Percentiles rank a stretch among this genome's conserved stretches.
phyloP scores from a whole-genome alignment of 177 flowering plant genomes.

The Vitis hybrid region DNA sequence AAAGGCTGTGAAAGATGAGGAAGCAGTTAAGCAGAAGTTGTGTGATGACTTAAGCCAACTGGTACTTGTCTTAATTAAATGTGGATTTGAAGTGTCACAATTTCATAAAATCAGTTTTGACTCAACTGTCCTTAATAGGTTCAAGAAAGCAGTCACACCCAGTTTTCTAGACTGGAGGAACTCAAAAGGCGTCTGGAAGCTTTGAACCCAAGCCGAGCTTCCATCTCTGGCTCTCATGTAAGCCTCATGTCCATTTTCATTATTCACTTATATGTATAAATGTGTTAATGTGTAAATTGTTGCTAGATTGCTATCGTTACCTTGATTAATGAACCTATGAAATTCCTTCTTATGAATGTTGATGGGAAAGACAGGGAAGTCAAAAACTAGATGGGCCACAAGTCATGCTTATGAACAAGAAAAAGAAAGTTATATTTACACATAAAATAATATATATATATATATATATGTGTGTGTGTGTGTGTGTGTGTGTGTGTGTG shows the following conservation, averaged over 20 bases:
- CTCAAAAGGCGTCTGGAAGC: constrained; percentile 89
- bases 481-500: too few species aligned
- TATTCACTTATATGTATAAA: background rate
- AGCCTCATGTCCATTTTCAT: constrained; percentile 6
- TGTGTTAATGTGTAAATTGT: background rate
- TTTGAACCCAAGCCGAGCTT: constrained; percentile 73
- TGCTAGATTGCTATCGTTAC: background rate
- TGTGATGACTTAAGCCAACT: constrained; percentile 84
- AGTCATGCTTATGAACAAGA: too few species aligned
- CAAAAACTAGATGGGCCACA: too few species aligned
- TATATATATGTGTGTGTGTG: too few species aligned
- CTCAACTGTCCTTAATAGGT: constrained; percentile 47
- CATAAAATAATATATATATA: too few species aligned
- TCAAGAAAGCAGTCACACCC: constrained; percentile 78
- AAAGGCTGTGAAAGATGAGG: constrained; percentile 82
- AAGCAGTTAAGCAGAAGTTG: constrained; percentile 79
- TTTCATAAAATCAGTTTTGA: constrained; percentile 2
- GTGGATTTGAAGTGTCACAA: background rate
- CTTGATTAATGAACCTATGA: background rate
- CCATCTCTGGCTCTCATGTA: constrained; percentile 45
- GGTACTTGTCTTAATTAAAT: constrained; percentile 39
- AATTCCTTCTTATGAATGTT: too few species aligned
- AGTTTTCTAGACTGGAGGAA: constrained; percentile 86
- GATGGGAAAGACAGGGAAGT: too few species aligned
- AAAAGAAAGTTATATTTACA: too few species aligned